Evolutionary conservation across 108 stramenopile species (phyloP), one percentile per base, ranked within the genome.

Genomic region (Nitzschia sp.): DNA sequence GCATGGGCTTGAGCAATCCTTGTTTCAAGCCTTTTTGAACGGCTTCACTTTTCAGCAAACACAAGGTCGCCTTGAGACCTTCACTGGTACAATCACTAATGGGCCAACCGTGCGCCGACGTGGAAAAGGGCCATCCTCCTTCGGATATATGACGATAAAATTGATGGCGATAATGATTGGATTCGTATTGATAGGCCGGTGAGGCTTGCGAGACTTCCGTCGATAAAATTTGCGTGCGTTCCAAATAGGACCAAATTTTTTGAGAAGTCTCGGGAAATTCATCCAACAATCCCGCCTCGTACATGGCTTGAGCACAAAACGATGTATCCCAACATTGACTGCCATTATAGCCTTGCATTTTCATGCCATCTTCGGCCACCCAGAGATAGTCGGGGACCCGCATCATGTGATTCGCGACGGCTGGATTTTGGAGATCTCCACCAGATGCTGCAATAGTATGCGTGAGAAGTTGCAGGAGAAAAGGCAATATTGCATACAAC

Each of bases 261-360:
- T 63, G 55, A 4, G 88, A 77, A 51, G 83, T 46, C 4, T 85
- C 65, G 4, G 94, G 93, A 72, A 96, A 95, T 24, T 88, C 77
- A 47, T 92, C 91, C 8, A 88, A 68, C 34, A 97, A 56, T 26
- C 75, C 90, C 17, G 88, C 78, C 73, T 97, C 97, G 57, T 66
- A 84, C 21, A 97, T 64, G n/a, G 95, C 96, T 71, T 98, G 97
- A 53, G 91, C 74, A 29, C 90, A 90, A 74, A 99, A 99, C n/a
- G 93, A 94, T 4, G 97, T 95, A 78, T 99, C 98, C 98, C 98
- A 99, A 67, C 96, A 96, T 72, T 98, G 97, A 38, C 81, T 83
- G 11, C 98, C 98, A 70, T 97, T 98, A 86, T 99, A 99, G 31
- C 98, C 98, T 67, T 99, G 97, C 98, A 99, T 97, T 82, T 98